A percentile compares a stretch with the other conserved stretches of the same genome.
Conservation (phyloP, 2,329 filamentous ascomycete genomes). For the Neonectria neomacrospora region DNA sequence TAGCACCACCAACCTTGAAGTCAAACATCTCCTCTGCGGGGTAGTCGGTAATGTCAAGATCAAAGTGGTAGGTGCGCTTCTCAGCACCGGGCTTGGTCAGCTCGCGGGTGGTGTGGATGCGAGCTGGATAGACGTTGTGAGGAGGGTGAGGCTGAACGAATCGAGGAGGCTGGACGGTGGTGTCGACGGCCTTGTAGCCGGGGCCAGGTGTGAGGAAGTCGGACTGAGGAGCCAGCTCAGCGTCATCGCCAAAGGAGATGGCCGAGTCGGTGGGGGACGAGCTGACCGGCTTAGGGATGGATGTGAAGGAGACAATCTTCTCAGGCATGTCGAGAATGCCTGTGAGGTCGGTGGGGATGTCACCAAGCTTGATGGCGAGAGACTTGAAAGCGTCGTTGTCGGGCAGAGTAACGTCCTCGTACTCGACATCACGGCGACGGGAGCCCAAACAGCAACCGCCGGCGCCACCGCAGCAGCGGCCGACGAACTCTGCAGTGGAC, state of each 20-base stretch:
- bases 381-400: constrained; percentile 88
- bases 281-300: constrained; percentile 56
- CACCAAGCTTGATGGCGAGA: constrained; percentile 79
- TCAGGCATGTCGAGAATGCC: constrained; percentile 78
- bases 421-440: constrained; percentile 59
- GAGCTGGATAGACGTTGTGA: constrained; percentile 91
- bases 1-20: constrained; percentile 96
- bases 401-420: constrained; percentile 68
- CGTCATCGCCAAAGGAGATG: constrained; percentile 55
- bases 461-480: constrained; percentile 69
- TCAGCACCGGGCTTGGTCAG: constrained; percentile 89
- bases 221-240: constrained; percentile 36
- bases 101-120: constrained; percentile 84
- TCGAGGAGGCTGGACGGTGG: constrained; percentile 77
- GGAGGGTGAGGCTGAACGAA: constrained; percentile 97
- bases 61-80: constrained; percentile 98
- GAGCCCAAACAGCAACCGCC: constrained; percentile 69
- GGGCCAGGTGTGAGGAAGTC: constrained; percentile 43
- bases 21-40: constrained; percentile 85
- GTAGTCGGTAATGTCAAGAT: constrained; percentile 95
- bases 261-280: constrained; percentile 60
- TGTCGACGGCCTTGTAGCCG: constrained; percentile 61
- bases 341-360: constrained; percentile 78
- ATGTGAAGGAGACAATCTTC: constrained; percentile 77
- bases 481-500: constrained; percentile 69